Percentiles rank a stretch among this genome's conserved stretches.
phyloP scores from a whole-genome alignment of 441 rosid species.

The Brassica balearica region DNA sequence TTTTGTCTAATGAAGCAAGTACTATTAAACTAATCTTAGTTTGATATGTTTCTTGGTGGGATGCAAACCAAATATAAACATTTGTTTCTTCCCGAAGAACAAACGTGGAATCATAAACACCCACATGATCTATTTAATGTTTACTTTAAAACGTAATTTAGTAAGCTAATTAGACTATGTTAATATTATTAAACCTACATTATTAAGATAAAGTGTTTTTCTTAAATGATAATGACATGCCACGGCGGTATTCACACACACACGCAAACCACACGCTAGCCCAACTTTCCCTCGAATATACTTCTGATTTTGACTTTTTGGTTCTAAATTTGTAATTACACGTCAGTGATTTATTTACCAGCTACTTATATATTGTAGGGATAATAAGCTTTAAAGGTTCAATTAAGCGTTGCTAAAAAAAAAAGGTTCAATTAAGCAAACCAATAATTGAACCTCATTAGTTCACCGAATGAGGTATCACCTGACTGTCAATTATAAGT shows the following conservation, averaged over 20 bases:
- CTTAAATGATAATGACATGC: slow-evolving; percentile 34
- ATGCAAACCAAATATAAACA: slow-evolving; percentile 36
- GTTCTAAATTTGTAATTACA: neutral
- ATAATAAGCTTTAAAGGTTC: neutral
- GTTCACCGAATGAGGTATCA: neutral
- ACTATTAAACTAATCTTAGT: slow-evolving; percentile 35
- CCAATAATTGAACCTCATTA: slow-evolving; percentile 27
- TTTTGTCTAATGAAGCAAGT: slow-evolving; percentile 43
- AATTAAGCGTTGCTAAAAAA: neutral
- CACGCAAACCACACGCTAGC: slow-evolving; percentile 41
- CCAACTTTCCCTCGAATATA: slow-evolving; percentile 8
- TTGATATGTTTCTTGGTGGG: slow-evolving; percentile 47
- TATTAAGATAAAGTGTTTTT: neutral
- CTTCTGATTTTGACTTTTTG: neutral
- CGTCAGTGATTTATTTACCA: slow-evolving; percentile 16
- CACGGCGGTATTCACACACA: slow-evolving; percentile 45
- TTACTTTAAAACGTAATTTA: slow-evolving; percentile 17
- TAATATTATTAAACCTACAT: slow-evolving; percentile 11
- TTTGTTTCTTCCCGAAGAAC: slow-evolving; percentile 37
- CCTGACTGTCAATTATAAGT: slow-evolving; percentile 13
- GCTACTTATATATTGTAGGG: neutral
- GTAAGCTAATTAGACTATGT: slow-evolving; percentile 22
- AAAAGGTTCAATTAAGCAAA: neutral
- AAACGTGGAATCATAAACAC: slow-evolving; percentile 44
- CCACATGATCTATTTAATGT: slow-evolving; percentile 34